These are phyloP conservation scores for Helenozyma baotianmanensis DNA, from an alignment of 805 yeast genomes.

Conservation along the genomic window DNA sequence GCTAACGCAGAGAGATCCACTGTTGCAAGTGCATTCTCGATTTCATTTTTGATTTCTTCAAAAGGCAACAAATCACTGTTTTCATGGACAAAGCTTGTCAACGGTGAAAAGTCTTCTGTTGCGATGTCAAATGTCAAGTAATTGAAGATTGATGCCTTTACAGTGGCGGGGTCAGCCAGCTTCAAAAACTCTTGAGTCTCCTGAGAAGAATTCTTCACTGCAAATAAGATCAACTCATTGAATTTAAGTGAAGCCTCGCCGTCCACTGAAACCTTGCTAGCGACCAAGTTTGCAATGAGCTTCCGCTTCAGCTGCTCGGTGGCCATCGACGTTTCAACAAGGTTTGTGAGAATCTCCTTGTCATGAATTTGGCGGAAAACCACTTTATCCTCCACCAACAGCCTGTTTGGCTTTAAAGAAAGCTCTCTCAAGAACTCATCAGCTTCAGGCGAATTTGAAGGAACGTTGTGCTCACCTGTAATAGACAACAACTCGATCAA, in stretches of 20 bases:
- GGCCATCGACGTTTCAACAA: slow-evolving; percentile 10
- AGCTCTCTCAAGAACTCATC: slow-evolving; percentile 26
- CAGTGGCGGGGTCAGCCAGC: slow-evolving; percentile 2
- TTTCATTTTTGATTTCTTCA: slow-evolving; percentile 20
- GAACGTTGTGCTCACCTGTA: neutral
- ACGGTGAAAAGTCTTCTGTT: slow-evolving; percentile 11
- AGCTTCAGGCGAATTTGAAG: slow-evolving; percentile 17
- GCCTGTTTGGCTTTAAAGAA: slow-evolving; percentile 19
- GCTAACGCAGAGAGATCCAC: slow-evolving; percentile 27
- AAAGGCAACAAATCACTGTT: slow-evolving; percentile 13
- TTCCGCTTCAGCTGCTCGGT: slow-evolving; percentile 8
- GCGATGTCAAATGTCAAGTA: slow-evolving; percentile 6
- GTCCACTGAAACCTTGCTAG: neutral
- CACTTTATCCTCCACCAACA: slow-evolving; percentile 18
- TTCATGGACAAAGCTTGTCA: slow-evolving; percentile 6
- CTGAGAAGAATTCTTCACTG: too few relatives aligned
- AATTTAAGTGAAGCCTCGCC: too few relatives aligned
- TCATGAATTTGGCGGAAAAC: slow-evolving; percentile 17
- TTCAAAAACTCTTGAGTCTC: slow-evolving; percentile 12
- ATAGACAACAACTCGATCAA: neutral
- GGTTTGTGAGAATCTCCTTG: slow-evolving; percentile 15
- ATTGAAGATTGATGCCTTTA: slow-evolving; percentile 10
- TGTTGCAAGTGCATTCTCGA: slow-evolving; percentile 9
- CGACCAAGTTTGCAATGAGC: slow-evolving; percentile 13
- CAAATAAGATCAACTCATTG: too few relatives aligned